A percentile compares a stretch with the other conserved stretches of the same genome.
Evolutionary conservation across 768 basidiomycete genomes (phyloP).

Genomic region (Amanita jacksonii): DNA sequence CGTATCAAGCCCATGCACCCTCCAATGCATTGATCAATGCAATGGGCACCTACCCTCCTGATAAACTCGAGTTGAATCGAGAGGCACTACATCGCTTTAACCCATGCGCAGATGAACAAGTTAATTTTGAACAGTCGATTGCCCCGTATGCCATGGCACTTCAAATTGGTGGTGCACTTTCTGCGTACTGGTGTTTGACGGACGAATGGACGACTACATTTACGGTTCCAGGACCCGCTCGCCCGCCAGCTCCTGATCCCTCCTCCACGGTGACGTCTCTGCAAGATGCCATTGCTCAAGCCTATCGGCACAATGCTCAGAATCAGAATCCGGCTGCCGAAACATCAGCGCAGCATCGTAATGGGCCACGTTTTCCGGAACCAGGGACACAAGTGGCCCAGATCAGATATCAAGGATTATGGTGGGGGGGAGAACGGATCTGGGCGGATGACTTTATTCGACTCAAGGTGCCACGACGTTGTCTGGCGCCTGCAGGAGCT

Average conservation of each 20-base stretch:
- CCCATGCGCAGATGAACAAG: constrained; percentile 29
- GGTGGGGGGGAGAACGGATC: constrained; percentile 86
- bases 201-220: constrained; percentile 54
- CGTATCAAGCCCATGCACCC: constrained; percentile 64
- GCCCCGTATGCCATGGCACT: constrained; percentile 62
- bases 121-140: constrained; percentile 41
- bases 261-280: constrained; percentile 22
- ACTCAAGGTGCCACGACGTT: constrained; percentile 57
- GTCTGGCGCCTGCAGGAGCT: constrained; percentile 58
- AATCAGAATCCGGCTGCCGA: constrained; percentile 1
- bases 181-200: constrained; percentile 60
- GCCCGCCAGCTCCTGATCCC: constrained; percentile 9
- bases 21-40: constrained; percentile 40
- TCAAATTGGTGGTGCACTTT: constrained; percentile 57
- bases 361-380: not conserved
- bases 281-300: constrained; percentile 36
- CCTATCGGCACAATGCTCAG: constrained; percentile 31
- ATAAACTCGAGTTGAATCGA: constrained; percentile 32
- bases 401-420: constrained; percentile 66
- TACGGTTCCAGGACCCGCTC: constrained; percentile 26
- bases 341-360: not conserved
- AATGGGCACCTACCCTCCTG: constrained; percentile 34
- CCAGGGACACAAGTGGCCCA: constrained; percentile 25
- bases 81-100: constrained; percentile 39
- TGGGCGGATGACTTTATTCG: constrained; percentile 83